Base-by-base conservation (phyloP, 169 alveolate genomes). In the Babesia ovis region DNA sequence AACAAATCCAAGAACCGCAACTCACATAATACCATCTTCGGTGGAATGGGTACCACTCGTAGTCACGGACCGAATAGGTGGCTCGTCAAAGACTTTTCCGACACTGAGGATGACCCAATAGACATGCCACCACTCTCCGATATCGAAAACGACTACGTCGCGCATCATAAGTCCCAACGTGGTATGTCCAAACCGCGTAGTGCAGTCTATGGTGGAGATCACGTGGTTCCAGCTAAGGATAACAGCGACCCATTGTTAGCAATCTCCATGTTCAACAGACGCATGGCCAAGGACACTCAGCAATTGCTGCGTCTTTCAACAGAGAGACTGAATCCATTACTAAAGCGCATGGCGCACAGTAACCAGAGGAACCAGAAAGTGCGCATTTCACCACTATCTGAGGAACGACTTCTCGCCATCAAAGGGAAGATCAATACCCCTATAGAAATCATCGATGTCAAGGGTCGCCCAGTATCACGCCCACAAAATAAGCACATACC, bases 311-410 rank as follows among this genome's bases (percentile, higher is more conserved):
- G 83, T 3, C 23, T 35, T 23, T n/a, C 72, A 3, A 72, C 73
- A 14, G 83, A 72, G 56, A 39, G 35, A n/a, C 51, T 48, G 22
- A 72, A 72, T 27, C 83, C 83, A 8, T 18, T 72, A 42, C 42
- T 72, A 48, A 43, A 53, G 45, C 42, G 27, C 46, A 32, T 72
- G 16, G 73, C 70, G 11, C 83, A 72, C 32, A 56, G 71, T 53
- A 72, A 72, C 51, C 83, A 72, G 67, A 37, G 42, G 50, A 72
- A 58, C 27, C 70, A 42, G 70, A 72, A 72, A 34, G 41, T 51
- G n/a, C 59, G 41, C 58, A 8, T 53, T 23, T 59, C 66, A 20
- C 56, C 46, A 9, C 48, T 46, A 34, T 57, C 45, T 42, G 56
- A 50, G 46, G 57, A 43, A 0, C 41, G 29, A 27, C 6, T 43